Percentiles rank a stretch among this genome's conserved stretches.
These are phyloP conservation scores for Talaromyces liani DNA, from an alignment of 495 filamentous ascomycete species.

Conservation along the genomic window DNA sequence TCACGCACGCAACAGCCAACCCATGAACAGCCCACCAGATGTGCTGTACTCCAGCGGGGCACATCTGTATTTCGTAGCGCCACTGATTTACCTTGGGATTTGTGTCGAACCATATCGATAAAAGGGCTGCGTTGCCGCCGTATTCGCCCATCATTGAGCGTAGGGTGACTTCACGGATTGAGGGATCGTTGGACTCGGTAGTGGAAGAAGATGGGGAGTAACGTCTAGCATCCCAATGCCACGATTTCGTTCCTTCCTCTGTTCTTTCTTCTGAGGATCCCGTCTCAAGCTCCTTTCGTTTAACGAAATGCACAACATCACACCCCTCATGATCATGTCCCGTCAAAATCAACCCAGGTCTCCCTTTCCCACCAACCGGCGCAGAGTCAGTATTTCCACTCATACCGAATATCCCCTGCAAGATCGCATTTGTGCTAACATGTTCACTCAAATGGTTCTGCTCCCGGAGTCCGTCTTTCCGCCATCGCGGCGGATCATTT, in stretches of 20 bases:
- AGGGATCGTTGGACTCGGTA: constrained; percentile 13
- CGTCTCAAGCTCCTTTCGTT: constrained; percentile 23
- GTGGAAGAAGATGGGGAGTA: constrained; percentile 10
- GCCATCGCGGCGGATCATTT: constrained; percentile 22
- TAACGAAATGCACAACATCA: constrained; percentile 74
- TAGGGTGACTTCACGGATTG: constrained; percentile 82
- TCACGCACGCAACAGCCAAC: constrained; percentile 45
- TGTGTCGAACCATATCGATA: constrained; percentile 84
- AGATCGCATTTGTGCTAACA: constrained; percentile 52
- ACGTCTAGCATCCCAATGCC: constrained; percentile 30
- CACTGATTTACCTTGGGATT: constrained; percentile 50
- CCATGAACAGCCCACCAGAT: constrained; percentile 90
- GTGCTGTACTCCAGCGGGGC: constrained; percentile 76
- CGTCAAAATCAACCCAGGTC: constrained; percentile 71
- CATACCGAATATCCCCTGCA: constrained; percentile 76
- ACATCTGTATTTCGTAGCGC: constrained; percentile 71
- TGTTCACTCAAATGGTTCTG: constrained; percentile 81
- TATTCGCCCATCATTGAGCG: constrained; percentile 98
- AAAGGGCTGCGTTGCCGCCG: constrained; percentile 76
- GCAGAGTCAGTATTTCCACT: constrained; percentile 46
- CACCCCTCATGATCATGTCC: constrained; percentile 95
- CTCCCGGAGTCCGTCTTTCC: constrained; percentile 65
- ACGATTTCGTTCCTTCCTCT: constrained; percentile 13
- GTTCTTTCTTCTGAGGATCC: constrained; percentile 4
- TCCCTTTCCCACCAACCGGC: constrained; percentile 46